phyloP scores from a whole-genome alignment of 139 green algal species.

The Chlorella ohadii region DNA sequence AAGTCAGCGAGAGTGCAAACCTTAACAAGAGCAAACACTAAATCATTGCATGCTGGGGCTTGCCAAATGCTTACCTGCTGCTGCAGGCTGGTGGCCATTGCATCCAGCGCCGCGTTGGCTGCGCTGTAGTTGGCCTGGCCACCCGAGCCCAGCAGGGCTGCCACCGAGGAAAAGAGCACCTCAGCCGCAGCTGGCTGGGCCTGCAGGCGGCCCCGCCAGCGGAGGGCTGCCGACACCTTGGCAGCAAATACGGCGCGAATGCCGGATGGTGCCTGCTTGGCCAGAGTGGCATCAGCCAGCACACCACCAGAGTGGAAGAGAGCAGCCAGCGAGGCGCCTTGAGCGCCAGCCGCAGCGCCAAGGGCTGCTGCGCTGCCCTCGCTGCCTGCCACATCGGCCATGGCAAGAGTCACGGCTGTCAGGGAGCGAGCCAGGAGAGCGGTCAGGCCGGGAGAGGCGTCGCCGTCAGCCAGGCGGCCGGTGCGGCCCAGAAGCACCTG shows the following conservation, averaged over 20 bases:
- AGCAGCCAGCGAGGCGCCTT: not conserved
- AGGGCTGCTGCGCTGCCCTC: not conserved
- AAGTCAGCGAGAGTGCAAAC: too few relatives aligned
- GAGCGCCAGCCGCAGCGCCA: not conserved
- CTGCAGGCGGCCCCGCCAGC: not conserved
- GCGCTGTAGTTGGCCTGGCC: conserved; percentile 67
- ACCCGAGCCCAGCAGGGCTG: conserved; percentile 57
- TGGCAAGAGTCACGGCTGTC: not conserved
- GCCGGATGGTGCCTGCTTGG: conserved; percentile 52
- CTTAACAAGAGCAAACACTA: too few relatives aligned
- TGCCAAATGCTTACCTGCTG: not conserved
- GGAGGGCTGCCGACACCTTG: conserved; percentile 38
- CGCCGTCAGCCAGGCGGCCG: not conserved
- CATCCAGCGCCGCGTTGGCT: conserved; percentile 63
- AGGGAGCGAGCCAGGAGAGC: not conserved
- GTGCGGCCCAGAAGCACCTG: conserved; percentile 24
- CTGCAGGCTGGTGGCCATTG: conserved; percentile 14
- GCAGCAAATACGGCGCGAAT: conserved; percentile 46
- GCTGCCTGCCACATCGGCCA: conserved; percentile 12
- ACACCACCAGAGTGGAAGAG: conserved; percentile 80
- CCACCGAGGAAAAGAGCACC: conserved; percentile 66
- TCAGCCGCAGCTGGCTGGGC: conserved; percentile 38
- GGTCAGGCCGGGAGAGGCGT: not conserved
- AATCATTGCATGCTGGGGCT: too few relatives aligned
- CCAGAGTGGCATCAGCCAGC: conserved; percentile 75